phyloP scores from a whole-genome alignment of 345 rosid genomes.

The Erysimum cheiranthoides region DNA sequence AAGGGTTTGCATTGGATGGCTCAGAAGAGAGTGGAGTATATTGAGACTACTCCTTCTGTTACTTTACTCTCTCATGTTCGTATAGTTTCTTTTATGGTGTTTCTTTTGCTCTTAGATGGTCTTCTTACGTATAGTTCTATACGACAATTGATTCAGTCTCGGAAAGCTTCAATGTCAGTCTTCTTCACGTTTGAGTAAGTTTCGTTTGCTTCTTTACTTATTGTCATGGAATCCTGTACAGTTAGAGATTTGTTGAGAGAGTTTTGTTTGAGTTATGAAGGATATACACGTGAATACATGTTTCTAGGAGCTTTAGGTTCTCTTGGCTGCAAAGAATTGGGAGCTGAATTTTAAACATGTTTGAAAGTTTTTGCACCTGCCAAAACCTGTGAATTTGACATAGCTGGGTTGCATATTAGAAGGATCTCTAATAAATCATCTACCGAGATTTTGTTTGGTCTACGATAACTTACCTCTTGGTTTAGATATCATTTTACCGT shows the following conservation, averaged over 20 bases:
- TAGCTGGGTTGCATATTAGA: background rate
- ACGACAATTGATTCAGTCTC: conserved; percentile 62
- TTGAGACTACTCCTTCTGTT: conserved; percentile 92
- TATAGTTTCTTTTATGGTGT: conserved; percentile 80
- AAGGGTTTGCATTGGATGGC: conserved; percentile 96
- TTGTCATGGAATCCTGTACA: background rate
- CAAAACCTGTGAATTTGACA: conserved; percentile 1
- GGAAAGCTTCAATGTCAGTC: conserved; percentile 84
- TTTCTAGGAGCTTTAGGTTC: background rate
- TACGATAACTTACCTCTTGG: background rate
- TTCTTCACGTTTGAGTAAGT: conserved; percentile 98
- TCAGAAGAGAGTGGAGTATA: conserved; percentile 94
- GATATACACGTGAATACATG: background rate
- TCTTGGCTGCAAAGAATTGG: background rate
- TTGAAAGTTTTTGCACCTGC: background rate
- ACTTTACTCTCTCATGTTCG: conserved; percentile 68
- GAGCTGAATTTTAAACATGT: background rate
- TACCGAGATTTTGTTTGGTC: background rate
- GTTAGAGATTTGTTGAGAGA: background rate
- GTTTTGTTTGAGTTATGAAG: background rate
- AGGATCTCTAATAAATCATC: background rate
- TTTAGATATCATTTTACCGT: background rate
- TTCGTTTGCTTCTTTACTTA: background rate
- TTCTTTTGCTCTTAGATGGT: conserved; percentile 72
- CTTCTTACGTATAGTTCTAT: conserved; percentile 68